phyloP scores from a whole-genome alignment of 2,329 filamentous ascomycete genomes.

The Clonostachys sp. region DNA sequence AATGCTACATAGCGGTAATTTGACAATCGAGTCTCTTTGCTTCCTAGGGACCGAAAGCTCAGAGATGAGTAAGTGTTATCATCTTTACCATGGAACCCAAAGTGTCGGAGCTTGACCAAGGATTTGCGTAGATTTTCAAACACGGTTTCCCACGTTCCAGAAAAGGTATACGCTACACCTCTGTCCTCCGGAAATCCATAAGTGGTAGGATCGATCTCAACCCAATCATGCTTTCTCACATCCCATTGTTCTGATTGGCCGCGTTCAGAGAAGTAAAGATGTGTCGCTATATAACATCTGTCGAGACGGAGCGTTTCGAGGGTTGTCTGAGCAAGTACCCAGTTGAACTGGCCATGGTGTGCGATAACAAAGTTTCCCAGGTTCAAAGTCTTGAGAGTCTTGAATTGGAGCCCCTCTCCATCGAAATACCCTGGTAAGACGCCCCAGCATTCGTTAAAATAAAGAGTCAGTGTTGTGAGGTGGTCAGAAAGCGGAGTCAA shows the following conservation, averaged over 20 bases:
- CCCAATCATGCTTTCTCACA: constrained; percentile 5
- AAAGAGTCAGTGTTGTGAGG: constrained; percentile 11
- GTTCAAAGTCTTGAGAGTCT: constrained; percentile 7
- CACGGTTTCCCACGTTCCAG: constrained; percentile 11
- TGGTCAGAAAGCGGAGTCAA: constrained; percentile 7
- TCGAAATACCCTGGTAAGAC: constrained; percentile 11
- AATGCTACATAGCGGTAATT: neutral
- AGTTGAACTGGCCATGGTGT: constrained; percentile 13
- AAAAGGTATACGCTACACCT: constrained; percentile 1
- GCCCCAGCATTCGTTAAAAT: constrained; percentile 10
- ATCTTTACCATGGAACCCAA: too few relatives aligned
- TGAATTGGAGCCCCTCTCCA: constrained; percentile 8
- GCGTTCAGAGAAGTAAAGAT: neutral
- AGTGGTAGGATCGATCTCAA: neutral
- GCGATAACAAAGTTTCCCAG: constrained; percentile 7
- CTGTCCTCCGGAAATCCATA: neutral
- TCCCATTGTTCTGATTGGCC: neutral
- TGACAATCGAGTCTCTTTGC: neutral
- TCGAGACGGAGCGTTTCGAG: constrained; percentile 5
- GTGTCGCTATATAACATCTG: constrained; percentile 6
- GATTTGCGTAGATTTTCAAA: constrained; percentile 9
- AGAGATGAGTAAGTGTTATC: constrained; percentile 4
- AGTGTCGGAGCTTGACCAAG: constrained; percentile 5
- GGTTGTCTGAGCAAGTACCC: constrained; percentile 9
- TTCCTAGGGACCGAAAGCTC: neutral